These are phyloP conservation scores for Ustilago sp. DNA, from an alignment of 1,284 basidiomycete species.

Conservation along the genomic window DNA sequence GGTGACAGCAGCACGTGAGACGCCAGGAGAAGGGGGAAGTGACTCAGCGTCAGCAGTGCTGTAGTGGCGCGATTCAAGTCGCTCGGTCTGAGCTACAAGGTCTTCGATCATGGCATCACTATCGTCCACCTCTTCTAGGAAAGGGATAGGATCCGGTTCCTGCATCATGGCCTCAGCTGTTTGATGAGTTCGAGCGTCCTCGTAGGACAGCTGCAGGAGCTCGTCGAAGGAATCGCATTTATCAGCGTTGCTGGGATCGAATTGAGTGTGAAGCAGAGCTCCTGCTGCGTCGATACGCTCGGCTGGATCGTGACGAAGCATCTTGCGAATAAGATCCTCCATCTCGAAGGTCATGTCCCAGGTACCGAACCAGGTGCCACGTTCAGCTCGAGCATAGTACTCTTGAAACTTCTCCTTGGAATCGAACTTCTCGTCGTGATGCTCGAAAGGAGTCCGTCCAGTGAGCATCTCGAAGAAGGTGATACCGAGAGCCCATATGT, in stretches of 20 bases:
- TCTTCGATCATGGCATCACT: constrained; percentile 35
- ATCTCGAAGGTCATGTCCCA: constrained; percentile 45
- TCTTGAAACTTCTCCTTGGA: constrained; percentile 50
- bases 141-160: not conserved
- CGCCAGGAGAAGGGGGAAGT: constrained; percentile 29
- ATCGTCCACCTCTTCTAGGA: constrained; percentile 18
- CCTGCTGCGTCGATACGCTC: constrained; percentile 48
- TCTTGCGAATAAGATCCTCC: constrained; percentile 53
- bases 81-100: constrained; percentile 24
- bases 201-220: constrained; percentile 34
- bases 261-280: constrained; percentile 39
- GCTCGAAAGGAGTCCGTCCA: constrained; percentile 61
- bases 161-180: not conserved
- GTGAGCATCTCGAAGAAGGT: constrained; percentile 64
- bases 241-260: constrained; percentile 27
- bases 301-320: constrained; percentile 40
- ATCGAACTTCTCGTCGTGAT: constrained; percentile 52
- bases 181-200: constrained; percentile 7
- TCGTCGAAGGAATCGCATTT: constrained; percentile 45
- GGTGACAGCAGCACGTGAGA: constrained; percentile 29
- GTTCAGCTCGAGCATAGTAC: constrained; percentile 57
- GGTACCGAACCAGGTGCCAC: constrained; percentile 46
- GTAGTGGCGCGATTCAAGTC: not conserved
- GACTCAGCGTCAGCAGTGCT: constrained; percentile 1
- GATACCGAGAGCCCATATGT: constrained; percentile 63